Evolutionary conservation across 805 yeast genomes (phyloP).

Genomic region (Myxozyma monticola): DNA sequence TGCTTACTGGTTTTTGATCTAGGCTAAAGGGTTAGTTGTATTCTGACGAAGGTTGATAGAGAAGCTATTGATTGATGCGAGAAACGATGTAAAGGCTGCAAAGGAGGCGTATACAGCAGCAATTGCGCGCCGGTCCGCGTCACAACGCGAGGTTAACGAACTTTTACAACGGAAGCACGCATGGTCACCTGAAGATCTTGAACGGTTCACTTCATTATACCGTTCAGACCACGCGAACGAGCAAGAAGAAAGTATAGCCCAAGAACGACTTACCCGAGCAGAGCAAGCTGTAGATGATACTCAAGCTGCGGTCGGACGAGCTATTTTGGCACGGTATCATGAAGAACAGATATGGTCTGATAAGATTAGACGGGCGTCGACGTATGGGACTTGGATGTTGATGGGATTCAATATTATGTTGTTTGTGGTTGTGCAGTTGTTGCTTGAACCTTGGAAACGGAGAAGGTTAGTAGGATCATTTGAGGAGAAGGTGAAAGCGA

Average conservation of each 20-base stretch:
- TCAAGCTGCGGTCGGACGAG: conserved; percentile 66
- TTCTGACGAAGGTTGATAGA: conserved; percentile 48
- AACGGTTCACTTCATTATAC: conserved; percentile 77
- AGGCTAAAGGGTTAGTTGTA: background rate
- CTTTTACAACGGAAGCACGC: conserved; percentile 77
- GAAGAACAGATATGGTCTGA: conserved; percentile 99
- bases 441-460: conserved; percentile 95
- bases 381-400: conserved; percentile 92
- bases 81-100: conserved; percentile 49
- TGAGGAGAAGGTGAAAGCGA: conserved; percentile 70
- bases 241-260: conserved; percentile 53
- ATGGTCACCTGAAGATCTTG: conserved; percentile 80
- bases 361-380: conserved; percentile 86
- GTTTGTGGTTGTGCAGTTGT: conserved; percentile 77
- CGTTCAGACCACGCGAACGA: conserved; percentile 77
- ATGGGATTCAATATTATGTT: conserved; percentile 83
- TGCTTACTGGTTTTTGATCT: background rate
- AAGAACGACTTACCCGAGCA: conserved; percentile 46
- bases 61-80: conserved; percentile 48
- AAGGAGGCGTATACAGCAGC: conserved; percentile 61
- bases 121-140: conserved; percentile 58
- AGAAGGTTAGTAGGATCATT: conserved; percentile 75
- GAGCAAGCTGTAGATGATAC: conserved; percentile 68
- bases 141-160: conserved; percentile 86
- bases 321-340: conserved; percentile 84